Evolutionary conservation across 352 stramenopile species (phyloP).

Genomic region (Phytophthora citricola): DNA sequence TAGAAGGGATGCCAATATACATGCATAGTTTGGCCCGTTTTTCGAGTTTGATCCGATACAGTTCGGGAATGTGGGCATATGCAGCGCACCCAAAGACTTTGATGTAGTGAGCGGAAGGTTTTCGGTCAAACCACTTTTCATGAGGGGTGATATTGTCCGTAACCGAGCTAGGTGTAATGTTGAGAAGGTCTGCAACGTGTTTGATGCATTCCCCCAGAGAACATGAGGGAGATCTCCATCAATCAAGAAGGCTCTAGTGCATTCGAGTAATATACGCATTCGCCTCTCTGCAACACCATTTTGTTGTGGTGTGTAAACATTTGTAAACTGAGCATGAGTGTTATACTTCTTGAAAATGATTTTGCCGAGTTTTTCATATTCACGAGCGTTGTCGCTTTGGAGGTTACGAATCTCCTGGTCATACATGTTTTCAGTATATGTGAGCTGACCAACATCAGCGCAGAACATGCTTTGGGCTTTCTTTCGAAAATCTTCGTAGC

Average conservation of each 20-base stretch:
- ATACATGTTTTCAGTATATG: background rate
- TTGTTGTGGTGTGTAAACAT: background rate
- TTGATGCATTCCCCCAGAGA: background rate
- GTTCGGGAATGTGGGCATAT: background rate
- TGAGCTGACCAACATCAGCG: background rate
- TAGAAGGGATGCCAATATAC: slow-evolving; percentile 1
- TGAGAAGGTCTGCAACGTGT: slow-evolving; percentile 2
- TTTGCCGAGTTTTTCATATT: background rate
- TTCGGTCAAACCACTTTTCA: background rate
- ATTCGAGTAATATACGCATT: background rate
- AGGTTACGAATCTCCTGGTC: background rate
- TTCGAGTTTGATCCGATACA: background rate
- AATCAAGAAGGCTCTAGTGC: background rate
- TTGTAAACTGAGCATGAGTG: background rate
- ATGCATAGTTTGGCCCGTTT: slow-evolving; percentile 2
- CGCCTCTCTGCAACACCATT: slow-evolving; percentile 3
- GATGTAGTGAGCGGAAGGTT: background rate
- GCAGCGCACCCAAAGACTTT: slow-evolving; percentile 1
- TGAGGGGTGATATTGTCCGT: background rate
- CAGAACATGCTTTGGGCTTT: background rate
- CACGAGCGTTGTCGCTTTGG: background rate
- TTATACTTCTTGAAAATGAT: background rate
- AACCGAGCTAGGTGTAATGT: background rate
- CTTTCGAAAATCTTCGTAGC: background rate
- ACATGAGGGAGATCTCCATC: background rate